Base-by-base conservation (phyloP, 2,329 filamentous ascomycete species). In the Arthrobotrys conoides region DNA sequence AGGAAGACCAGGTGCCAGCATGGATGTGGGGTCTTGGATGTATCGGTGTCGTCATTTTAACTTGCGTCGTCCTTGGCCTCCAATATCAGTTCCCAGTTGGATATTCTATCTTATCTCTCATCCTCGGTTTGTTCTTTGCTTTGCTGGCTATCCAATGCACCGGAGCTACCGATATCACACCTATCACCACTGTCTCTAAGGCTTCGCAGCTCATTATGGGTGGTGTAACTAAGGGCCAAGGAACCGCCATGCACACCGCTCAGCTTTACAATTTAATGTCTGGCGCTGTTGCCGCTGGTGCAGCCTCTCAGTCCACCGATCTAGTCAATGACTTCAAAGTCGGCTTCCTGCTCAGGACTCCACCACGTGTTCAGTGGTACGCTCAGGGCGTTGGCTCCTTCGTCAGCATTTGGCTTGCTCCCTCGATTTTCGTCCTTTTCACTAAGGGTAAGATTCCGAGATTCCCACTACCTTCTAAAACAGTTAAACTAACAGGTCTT, bases 191-290 rank as follows among this genome's bases (percentile, higher is more conserved):
- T 2, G 89, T 89, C 0, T 87, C 90, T 80, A 92, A 92, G 84
- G 90, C 90, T 3, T 90, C 89, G 0, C 90, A 92, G 85, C 88
- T 92, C 71, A 87, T 92, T 69, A 89, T 91, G 57, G 90, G 90
- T 80, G 90, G 88, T 64, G 89, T 90, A 33, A 91, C 90, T 41
- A 87, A 87, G 46, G 86, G 87, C 80, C 85, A 88, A 72, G 84
- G 87, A 80, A 81, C 84, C 0, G 80, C 88, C 70, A 81, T 84
- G 5, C 83, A 88, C 16, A 44, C 48, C 6, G 89, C 90, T 0
- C 90, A 91, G 84, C 86, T 87, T 64, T 87, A 92, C 84, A 92
- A 92, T 85, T 84, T 92, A 33, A 87, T 91, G 36, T 90, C 90
- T 49, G 90, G 90, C 80, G 86, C 86, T 81, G 85, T 89, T 48